Base-by-base conservation (phyloP, 371 early-diverging fungal species). In the Dinochytrium kinnereticum region DNA sequence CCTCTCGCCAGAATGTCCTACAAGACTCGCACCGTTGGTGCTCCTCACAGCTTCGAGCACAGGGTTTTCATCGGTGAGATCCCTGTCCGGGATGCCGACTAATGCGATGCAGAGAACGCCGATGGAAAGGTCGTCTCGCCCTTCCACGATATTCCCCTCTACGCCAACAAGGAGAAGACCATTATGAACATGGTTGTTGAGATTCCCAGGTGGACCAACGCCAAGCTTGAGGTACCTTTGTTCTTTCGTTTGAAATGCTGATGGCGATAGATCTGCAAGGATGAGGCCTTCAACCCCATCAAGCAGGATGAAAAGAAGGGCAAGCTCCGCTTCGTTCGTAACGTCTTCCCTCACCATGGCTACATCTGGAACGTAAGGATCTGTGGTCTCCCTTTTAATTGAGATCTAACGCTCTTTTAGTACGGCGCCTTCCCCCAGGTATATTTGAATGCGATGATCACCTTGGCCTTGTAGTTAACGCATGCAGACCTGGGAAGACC, bases 291-390 rank as follows among this genome's bases (percentile, higher is more conserved):
- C 82, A 99, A 99, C 91, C 99, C 99, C 51, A 96, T 99, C 75
- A 97, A 94, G 85, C 99, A 99, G 86, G 99, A 99, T 83, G 86
- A 93, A 68, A 99, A 99, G 88, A 99, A 99, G 84, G 97, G 96
- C 79, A 97, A 97, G 84, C 92, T 97, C 68, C 91, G 99, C 71
- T 99, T 92, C 84, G 99, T 99, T 59, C 91, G 95, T 77, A 99
- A 99, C 88, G 93, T 97, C 80, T 99, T 99, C 91, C 99, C 99
- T n/a, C 96, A 95, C 91, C 96, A 98, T 78, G 99, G 99, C 51
- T 99, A 99, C 88, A 95, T 97, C 80, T 99, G 99, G 99, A 99
- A 99, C 90, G 73, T 73, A 37, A 61, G 79, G 7, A 19, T 61
- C 37, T 61, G 10, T 17, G 44, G 44, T 17, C 34, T 7, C 21